Evolutionary conservation across 139 green algal genomes (phyloP), one percentile per base, ranked within the genome.

Genomic region (Chlorella vulgaris): DNA sequence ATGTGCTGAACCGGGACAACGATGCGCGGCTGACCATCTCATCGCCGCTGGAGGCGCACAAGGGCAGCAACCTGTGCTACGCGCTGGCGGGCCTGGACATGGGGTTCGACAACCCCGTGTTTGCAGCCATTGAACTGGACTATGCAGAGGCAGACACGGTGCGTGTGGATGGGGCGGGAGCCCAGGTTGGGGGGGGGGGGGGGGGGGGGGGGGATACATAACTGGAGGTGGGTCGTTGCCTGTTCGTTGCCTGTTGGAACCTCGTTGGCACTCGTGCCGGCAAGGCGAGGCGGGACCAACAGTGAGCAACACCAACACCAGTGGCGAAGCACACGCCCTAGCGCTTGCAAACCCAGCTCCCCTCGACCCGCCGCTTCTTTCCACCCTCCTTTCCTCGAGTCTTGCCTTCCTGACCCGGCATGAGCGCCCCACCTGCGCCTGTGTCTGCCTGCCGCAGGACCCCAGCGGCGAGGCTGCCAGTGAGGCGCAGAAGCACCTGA

Each of bases 101-200:
- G 73, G 97, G 97, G 10, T 99, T 98, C 85, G 97, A 99, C 83
- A 99, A 99, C 90, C 97, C 97, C 31, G 86, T 97, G 15, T 99
- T 99, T 89, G 97, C 96, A 1, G 96, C 97, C 58, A 98, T 99
- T 39, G 97, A 99, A 91, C 91, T 99, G 77, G 95, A 99, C 88
- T 98, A 99, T 81, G 92, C 90, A 0, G 97, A 99, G 77, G 94
- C 91, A 0, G 97, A 99, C 82, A 88, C 96, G 91, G 93, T 96
- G 62, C 7, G 69, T 40, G 31, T 69, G 53, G 31, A 4, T 1
- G 74, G 0, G 55, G 53, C 10, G 18, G 7, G 24, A 58, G n/a
- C 35, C 43, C n/a, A 13, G 18, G 31, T 26, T 19, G 55, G 31
- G 43, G 43, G 22, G 53, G 53, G 53, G 58, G 53, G 33, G 0